Percentiles rank a stretch among this genome's conserved stretches.
Evolutionary conservation across 805 yeast genomes (phyloP).

Genomic region (Kluyveromyces nonfermentans): DNA sequence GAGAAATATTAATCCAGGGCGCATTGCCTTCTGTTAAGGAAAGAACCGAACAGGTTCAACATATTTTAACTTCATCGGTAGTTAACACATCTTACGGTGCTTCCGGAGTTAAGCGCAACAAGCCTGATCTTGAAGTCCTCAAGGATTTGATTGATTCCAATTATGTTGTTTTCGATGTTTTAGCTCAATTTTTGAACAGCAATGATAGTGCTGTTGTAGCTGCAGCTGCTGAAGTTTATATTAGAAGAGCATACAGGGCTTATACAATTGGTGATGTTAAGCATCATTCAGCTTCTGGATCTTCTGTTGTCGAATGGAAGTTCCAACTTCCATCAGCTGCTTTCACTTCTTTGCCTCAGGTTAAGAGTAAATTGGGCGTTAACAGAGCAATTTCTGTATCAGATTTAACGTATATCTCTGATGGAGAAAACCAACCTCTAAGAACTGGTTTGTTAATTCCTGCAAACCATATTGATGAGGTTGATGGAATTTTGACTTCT

Average conservation of each 20-base stretch:
- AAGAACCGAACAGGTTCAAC: constrained; percentile 95
- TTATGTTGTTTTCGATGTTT: constrained; percentile 91
- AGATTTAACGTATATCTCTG: constrained; percentile 79
- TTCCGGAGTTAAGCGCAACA: constrained; percentile 60
- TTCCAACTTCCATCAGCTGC: constrained; percentile 82
- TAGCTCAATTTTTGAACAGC: constrained; percentile 81
- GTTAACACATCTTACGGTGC: constrained; percentile 87
- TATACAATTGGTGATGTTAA: constrained; percentile 74
- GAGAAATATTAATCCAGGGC: constrained; percentile 94
- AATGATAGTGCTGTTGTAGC: constrained; percentile 80
- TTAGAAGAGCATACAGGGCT: constrained; percentile 95
- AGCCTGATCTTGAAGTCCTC: constrained; percentile 72
- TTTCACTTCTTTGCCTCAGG: constrained; percentile 57
- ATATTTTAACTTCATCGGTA: constrained; percentile 84
- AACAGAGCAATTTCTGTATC: constrained; percentile 89
- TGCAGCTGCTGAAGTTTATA: constrained; percentile 95
- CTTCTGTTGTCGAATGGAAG: constrained; percentile 77
- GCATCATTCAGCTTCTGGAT: constrained; percentile 44
- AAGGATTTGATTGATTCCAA: constrained; percentile 93
- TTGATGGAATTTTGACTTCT: constrained; percentile 69
- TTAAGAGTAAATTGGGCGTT: constrained; percentile 42
- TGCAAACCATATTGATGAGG: constrained; percentile 75
- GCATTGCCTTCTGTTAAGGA: constrained; percentile 94
- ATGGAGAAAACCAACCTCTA: constrained; percentile 52
- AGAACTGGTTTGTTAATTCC: constrained; percentile 84